Base-by-base conservation (phyloP, 2,329 filamentous ascomycete genomes). In the Pyrenophora seminiperda region DNA sequence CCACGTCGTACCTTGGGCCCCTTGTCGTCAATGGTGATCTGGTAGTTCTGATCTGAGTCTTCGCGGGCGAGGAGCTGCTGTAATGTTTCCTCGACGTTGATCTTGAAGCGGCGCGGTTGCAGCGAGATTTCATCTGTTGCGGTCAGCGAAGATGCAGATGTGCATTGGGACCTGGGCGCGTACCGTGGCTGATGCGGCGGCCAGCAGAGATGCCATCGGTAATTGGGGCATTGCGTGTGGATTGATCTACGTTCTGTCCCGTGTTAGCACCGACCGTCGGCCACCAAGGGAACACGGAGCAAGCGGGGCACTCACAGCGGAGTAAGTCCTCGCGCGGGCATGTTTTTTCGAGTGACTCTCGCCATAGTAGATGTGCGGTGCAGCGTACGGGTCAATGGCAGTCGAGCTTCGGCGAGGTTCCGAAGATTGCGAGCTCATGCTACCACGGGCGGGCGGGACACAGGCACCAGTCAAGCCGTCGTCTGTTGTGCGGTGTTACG, bases 21-120 rank as follows among this genome's bases (percentile, higher is more conserved):
- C 58, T 84, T 83, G 75, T 99, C 94, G 69, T 97, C 94, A 64
- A 97, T 96, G 22, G 94, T 99, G 72, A 99, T 99, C 74, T 97
- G 92, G 81, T 91, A 90, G 74, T 99, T 97, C 48, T 84, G 81
- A 74, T 99, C 92, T 22, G 92, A 95, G 68, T 99, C 94, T 73
- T 99, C 94, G 60, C 93, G 88, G 30, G 85, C 84, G 54, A 91
- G 81, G 36, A 99, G 80, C 51, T 83, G 87, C 67, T 91, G 82
- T 49, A 96, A 81, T 0, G 92, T 97, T 17, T 84, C 79, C 40
- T 96, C 88, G 65, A 97, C 92, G 63, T 94, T 84, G 71, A 97
- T 86, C 30, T 96, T 81, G 74, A 96, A 96, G 61, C 87, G 88
- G 54, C 90, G 89, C 48, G 88, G 84, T 40, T 84, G 79, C 41